Base-by-base conservation (phyloP, 495 filamentous ascomycete species). In the Aspergillus avenaceus region DNA sequence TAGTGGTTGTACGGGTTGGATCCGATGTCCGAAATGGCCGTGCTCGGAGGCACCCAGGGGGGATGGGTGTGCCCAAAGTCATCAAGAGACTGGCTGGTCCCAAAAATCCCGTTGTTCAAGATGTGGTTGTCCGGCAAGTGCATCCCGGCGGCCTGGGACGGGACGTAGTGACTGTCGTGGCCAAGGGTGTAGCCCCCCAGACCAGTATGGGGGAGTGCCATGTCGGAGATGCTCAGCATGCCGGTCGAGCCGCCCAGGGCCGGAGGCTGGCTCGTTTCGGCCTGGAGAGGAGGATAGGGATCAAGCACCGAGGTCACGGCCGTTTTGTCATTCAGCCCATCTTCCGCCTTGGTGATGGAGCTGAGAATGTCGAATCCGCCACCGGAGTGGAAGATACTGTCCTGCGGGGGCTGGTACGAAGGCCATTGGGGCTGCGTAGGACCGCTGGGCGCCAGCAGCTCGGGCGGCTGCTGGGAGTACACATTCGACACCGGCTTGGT, bases 151-250 rank as follows among this genome's bases (percentile, higher is more conserved):
- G 59, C 59, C 23, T 69, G 70, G 7, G 66, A 51, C 5, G 66
- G 59, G 36, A 72, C 60, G 50, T 72, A 73, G 27, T 73, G 70
- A 24, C 50, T 50, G 21, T 70, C 67, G 23, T 67, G 60, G 34
- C 63, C 54, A 40, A 75, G 62, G 12, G 45, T 47, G 45, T 73
- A 75, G 12, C 60, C 53, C n/a, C 48, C 52, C 5, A 73, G 53
- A 25, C 52, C 57, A 12, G 64, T 53, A 27, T 73, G 69, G 5
- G 69, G 61, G n/a, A 73, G 57, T 0, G 66, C 61, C 5, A 73
- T 45, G 42, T 71, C 69, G n/a, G 71, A 66, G n/a, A 72, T 57
- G 36, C 65, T 70, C 18, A 74, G 60, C 63, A 75, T 69, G 31
- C 63, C 61, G 50, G 54, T 66, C 22, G 65, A 59, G 7, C 55